Evolutionary conservation across 805 yeast genomes (phyloP), one percentile per base, ranked within the genome.

Genomic region (Yarrowia yakushimensis): DNA sequence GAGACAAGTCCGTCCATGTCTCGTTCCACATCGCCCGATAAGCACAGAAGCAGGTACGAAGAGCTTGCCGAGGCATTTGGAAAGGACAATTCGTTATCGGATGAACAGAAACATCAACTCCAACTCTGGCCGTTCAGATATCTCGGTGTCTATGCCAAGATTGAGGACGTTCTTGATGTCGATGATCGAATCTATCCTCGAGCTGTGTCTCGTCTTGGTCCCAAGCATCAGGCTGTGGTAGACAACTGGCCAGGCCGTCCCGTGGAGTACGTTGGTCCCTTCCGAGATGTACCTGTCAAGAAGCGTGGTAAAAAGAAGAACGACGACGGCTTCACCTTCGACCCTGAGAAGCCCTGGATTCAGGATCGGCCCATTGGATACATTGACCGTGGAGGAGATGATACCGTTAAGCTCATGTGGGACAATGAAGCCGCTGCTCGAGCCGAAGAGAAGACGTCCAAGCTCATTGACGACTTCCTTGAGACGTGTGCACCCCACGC

Each of bases 131-230:
- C 85, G 2, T 87, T 85, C 76, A 74, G 96, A 66, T 90, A 87
- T 69, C 77, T 89, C 25, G 96, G 96, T 1, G 79, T 85, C 75
- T 88, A 88, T 71, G 82, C 90, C 1, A 78, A 82, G 46, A 72
- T 88, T 25, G 93, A 88, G 69, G 96, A 88, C 71, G 89, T 89
- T 1, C 78, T 88, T 45, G 94, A 90, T 70, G 69, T 82, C 6
- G 89, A 86, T 64, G 96, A 88, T 69, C 75, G 92, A 42, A 90
- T 91, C 0, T 86, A 87, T 67, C 94, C 96, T 0, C 75, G 93
- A 57, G 94, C 92, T 0, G 84, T 87, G 1, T 87, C 94, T 0
- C 75, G 94, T 64, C 70, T 90, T 5, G 96, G 96, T 0, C 74
- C 87, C 3, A 85, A 82, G 65, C 86, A 86, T 69, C 97, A 90